These are phyloP conservation scores for Oxyria digyna DNA, from an alignment of 148 eudicot species.

Conservation along the genomic window DNA sequence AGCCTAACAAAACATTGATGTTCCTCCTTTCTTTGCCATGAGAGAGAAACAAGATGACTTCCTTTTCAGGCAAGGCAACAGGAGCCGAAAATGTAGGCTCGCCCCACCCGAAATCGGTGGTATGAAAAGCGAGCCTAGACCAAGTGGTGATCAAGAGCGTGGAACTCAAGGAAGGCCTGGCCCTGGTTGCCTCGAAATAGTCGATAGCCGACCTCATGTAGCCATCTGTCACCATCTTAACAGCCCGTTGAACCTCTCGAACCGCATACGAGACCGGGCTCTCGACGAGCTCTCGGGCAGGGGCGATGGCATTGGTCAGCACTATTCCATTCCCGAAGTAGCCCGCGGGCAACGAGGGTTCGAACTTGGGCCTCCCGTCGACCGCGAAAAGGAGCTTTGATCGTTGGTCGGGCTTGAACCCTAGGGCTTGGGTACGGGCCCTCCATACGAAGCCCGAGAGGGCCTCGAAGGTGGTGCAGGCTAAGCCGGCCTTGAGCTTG, in stretches of 20 bases:
- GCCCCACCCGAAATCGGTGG: slow-evolving; percentile 56
- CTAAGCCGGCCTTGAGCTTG: slow-evolving; percentile 24
- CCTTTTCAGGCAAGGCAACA: slow-evolving; percentile 15
- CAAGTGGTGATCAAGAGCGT: slow-evolving; percentile 42
- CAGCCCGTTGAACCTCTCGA: slow-evolving; percentile 26
- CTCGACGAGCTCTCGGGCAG: slow-evolving; percentile 28
- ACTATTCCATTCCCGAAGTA: slow-evolving; percentile 48
- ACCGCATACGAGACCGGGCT: slow-evolving; percentile 30
- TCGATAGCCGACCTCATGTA: slow-evolving; percentile 50
- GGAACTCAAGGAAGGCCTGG: slow-evolving; percentile 33
- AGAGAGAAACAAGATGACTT: slow-evolving; percentile 23
- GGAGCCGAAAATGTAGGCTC: slow-evolving; percentile 34
- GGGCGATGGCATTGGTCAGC: slow-evolving; percentile 27
- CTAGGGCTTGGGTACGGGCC: slow-evolving; percentile 32
- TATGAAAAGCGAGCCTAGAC: slow-evolving; percentile 37
- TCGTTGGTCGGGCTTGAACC: slow-evolving; percentile 25
- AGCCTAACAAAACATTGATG: slow-evolving; percentile 34
- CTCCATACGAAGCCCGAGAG: slow-evolving; percentile 47
- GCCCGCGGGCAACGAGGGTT: slow-evolving; percentile 34
- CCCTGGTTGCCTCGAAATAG: slow-evolving; percentile 35
- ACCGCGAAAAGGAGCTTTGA: slow-evolving; percentile 46
- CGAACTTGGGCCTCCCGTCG: slow-evolving; percentile 34
- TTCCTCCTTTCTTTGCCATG: slow-evolving; percentile 25
- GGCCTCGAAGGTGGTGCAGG: slow-evolving; percentile 40
- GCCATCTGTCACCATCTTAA: slow-evolving; percentile 25